These are phyloP conservation scores for Gossypium arboreum DNA, from an alignment of 345 rosid genomes.

Conservation along the genomic window DNA sequence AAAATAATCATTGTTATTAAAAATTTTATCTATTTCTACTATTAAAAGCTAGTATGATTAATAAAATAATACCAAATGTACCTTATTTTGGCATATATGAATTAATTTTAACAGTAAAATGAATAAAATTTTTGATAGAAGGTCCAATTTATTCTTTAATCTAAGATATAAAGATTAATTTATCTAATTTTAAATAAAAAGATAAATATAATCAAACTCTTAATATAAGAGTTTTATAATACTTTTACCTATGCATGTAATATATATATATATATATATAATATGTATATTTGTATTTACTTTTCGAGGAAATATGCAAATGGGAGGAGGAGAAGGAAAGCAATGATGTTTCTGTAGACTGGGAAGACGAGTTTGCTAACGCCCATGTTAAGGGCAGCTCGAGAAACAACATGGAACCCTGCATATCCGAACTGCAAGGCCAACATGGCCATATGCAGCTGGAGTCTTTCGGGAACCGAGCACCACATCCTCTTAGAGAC, in stretches of 20 bases:
- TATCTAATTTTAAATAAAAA: no score
- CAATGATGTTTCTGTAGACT: conserved; percentile 94
- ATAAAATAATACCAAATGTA: no score
- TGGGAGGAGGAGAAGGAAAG: conserved; percentile 84
- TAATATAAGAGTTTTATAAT: no score
- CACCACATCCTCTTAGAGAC: conserved; percentile 51
- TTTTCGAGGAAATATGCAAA: conserved; percentile 97
- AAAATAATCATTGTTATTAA: no score
- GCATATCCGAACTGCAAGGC: conserved; percentile 97
- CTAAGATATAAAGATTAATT: no score
- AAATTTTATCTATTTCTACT: no score
- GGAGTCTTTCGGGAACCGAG: conserved; percentile 75
- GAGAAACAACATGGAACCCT: conserved; percentile 93
- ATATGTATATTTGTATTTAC: conserved; percentile 27
- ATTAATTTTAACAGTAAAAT: no score
- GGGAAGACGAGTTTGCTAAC: conserved; percentile 91
- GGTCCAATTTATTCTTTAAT: fast-evolving
- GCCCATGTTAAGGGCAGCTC: conserved; percentile 99
- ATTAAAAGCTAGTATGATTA: no score
- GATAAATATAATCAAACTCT: no score
- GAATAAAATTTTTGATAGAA: no score
- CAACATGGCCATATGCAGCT: conserved; percentile 96
- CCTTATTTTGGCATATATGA: fast-evolving
- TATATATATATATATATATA: no score
- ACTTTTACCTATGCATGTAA: no score